phyloP scores from a whole-genome alignment of 2,329 filamentous ascomycete genomes.

The Furcasterigmium furcatum region DNA sequence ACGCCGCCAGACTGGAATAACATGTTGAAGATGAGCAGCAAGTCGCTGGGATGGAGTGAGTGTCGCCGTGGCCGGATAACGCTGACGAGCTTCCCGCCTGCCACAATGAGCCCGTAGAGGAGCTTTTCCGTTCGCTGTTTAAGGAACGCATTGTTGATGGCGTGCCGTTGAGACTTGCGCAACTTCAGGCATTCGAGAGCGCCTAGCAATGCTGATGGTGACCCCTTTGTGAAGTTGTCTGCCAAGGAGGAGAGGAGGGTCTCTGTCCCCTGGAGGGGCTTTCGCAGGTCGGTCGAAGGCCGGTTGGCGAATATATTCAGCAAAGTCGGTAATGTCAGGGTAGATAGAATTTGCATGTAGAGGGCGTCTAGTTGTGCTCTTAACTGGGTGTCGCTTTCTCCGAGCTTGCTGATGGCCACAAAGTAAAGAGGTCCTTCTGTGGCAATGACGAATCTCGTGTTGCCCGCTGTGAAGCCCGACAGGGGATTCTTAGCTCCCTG shows the following conservation, averaged over 20 bases:
- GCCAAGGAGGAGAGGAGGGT: conserved; percentile 85
- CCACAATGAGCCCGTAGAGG: conserved; percentile 90
- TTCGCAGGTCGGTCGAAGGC: conserved; percentile 89
- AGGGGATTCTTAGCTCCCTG: conserved; percentile 76
- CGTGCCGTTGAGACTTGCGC: conserved; percentile 78
- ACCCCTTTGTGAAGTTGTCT: conserved; percentile 92
- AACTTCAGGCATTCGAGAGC: conserved; percentile 92
- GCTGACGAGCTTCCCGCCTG: conserved; percentile 87
- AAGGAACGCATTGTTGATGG: conserved; percentile 84
- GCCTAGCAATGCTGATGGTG: conserved; percentile 81
- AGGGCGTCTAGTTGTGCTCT: conserved; percentile 85
- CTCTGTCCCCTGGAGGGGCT: conserved; percentile 89
- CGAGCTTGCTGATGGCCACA: conserved; percentile 85
- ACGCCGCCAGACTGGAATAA: conserved; percentile 92
- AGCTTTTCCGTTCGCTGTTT: conserved; percentile 74
- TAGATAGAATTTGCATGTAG: conserved; percentile 98
- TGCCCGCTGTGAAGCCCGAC: conserved; percentile 81
- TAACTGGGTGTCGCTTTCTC: conserved; percentile 89
- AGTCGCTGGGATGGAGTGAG: conserved; percentile 89
- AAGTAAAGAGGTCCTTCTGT: conserved; percentile 88
- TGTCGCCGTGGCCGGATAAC: conserved; percentile 93
- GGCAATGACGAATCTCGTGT: conserved; percentile 79
- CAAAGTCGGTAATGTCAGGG: conserved; percentile 82
- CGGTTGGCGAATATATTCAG: conserved; percentile 84
- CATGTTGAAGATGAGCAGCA: conserved; percentile 99